Percentiles rank a stretch among this genome's conserved stretches.
These are phyloP conservation scores for Alternaria sp. DNA, from an alignment of 2,329 filamentous ascomycete genomes.

Conservation along the genomic window DNA sequence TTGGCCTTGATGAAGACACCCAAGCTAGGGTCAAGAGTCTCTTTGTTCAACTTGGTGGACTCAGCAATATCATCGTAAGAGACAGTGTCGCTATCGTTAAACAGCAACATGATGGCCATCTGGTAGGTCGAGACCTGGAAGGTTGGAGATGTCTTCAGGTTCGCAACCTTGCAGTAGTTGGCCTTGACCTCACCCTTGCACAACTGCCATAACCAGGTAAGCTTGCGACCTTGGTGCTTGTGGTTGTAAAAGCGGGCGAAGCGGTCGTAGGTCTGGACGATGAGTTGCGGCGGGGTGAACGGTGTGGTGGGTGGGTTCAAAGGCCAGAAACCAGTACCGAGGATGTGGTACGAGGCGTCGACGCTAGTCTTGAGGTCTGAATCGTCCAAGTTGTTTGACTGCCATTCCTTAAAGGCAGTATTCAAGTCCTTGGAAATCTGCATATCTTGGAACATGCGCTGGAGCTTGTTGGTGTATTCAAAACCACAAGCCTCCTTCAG, in stretches of 20 bases:
- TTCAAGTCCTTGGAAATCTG: constrained; percentile 99
- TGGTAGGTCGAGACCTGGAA: constrained; percentile 98
- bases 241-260: constrained; percentile 93
- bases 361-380: constrained; percentile 72
- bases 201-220: constrained; percentile 97
- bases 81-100: constrained; percentile 88
- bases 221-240: constrained; percentile 95
- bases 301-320: constrained; percentile 84
- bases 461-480: constrained; percentile 98
- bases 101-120: constrained; percentile 93
- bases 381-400: constrained; percentile 70
- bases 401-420: constrained; percentile 81
- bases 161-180: constrained; percentile 78
- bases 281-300: constrained; percentile 86
- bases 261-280: constrained; percentile 85
- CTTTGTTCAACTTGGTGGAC: constrained; percentile 79
- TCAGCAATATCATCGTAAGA: constrained; percentile 87
- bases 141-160: constrained; percentile 83
- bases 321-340: constrained; percentile 98
- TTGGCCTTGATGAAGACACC: constrained; percentile 92
- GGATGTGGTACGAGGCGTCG: constrained; percentile 89
- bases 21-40: constrained; percentile 86
- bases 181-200: constrained; percentile 97
- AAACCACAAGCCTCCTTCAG: constrained; percentile 98
- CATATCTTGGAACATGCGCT: constrained; percentile 99